These are phyloP conservation scores for Tillandsia fasciculata DNA, from an alignment of 176 grass and related monocot genomes.

Conservation along the genomic window DNA sequence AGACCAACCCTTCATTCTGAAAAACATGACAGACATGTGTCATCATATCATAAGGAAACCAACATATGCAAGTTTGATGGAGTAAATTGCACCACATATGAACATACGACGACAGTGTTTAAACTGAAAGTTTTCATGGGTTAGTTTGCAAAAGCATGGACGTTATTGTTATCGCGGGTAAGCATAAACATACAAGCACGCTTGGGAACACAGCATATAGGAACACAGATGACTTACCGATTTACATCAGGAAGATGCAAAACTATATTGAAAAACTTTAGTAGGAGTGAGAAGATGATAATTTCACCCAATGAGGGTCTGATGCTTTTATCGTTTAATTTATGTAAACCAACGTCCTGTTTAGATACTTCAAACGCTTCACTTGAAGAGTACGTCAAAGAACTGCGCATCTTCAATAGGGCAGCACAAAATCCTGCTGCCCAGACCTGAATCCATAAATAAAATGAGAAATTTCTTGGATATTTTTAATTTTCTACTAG, in stretches of 20 bases:
- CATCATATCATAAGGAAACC: too few relatives aligned
- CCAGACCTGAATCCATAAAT: slow-evolving; percentile 58
- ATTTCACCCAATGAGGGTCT: slow-evolving; percentile 54
- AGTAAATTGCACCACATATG: too few relatives aligned
- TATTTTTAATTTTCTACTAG: not conserved
- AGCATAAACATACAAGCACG: not conserved
- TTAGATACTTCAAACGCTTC: slow-evolving; percentile 31
- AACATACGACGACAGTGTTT: not conserved
- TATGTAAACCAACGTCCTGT: slow-evolving; percentile 33
- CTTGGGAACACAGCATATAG: not conserved
- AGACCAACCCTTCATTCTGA: too few relatives aligned
- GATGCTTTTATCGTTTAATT: slow-evolving; percentile 22
- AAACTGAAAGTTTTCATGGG: too few relatives aligned
- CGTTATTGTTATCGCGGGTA: not conserved
- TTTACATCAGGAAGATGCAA: slow-evolving; percentile 67
- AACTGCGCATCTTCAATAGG: slow-evolving; percentile 65
- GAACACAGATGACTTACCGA: slow-evolving; percentile 37
- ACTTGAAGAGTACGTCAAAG: slow-evolving; percentile 30
- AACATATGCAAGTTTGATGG: too few relatives aligned
- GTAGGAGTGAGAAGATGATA: slow-evolving; percentile 50
- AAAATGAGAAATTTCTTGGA: slow-evolving; percentile 24
- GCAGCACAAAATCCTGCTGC: slow-evolving; percentile 95
- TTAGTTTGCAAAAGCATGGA: too few relatives aligned
- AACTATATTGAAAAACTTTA: slow-evolving; percentile 58
- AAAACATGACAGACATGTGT: too few relatives aligned